Evolutionary conservation across 768 basidiomycete genomes (phyloP).

Genomic region (Podaxis pistillaris): DNA sequence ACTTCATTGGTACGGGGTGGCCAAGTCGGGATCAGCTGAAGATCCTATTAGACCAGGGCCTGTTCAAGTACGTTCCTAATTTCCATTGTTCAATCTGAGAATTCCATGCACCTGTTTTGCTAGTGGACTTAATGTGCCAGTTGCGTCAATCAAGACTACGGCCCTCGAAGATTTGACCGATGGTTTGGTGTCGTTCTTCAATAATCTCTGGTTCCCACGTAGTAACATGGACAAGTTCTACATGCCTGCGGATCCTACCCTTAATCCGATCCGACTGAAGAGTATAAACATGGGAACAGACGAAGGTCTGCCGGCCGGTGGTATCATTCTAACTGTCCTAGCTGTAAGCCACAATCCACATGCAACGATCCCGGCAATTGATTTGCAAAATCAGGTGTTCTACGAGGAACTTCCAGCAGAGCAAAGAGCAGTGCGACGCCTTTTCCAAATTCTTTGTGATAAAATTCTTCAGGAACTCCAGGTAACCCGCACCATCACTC

Average conservation of each 20-base stretch:
- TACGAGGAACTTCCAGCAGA: not conserved
- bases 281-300: not conserved
- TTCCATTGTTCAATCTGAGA: not conserved
- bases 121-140: not conserved
- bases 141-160: not conserved
- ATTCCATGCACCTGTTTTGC: not conserved
- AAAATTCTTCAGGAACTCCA: not conserved
- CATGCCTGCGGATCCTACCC: not conserved
- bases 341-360: no score
- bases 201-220: not conserved
- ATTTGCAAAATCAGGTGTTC: not conserved
- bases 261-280: not conserved
- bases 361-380: not conserved
- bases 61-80: not conserved
- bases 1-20: not conserved
- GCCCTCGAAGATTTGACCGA: not conserved
- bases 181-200: not conserved
- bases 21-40: not conserved
- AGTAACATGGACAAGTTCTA: not conserved
- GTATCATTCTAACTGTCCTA: not conserved
- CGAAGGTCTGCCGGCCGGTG: no score
- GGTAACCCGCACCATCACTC: not conserved
- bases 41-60: not conserved
- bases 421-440: not conserved
- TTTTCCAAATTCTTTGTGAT: not conserved